Evolutionary conservation across 257 asterid species (phyloP).

Genomic region (Penstemon davidsonii): DNA sequence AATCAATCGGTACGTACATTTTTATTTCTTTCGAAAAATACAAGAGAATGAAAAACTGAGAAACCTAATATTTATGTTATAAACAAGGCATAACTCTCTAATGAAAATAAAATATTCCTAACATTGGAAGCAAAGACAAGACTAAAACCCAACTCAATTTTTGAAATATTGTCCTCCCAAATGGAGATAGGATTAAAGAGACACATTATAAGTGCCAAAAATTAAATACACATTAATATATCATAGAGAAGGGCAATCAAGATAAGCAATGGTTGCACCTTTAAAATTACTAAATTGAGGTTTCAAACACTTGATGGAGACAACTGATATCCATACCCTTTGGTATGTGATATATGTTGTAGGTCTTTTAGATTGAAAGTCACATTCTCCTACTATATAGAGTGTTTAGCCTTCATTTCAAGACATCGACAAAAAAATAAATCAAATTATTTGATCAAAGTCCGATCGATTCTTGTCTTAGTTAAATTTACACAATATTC

Average conservation of each 20-base stretch:
- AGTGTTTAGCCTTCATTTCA: too few relatives aligned
- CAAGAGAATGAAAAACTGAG: too few relatives aligned
- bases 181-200: constrained; percentile 22
- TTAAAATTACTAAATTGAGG: constrained; percentile 24
- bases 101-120: too few relatives aligned
- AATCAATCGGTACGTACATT: too few relatives aligned
- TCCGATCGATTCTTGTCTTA: too few relatives aligned
- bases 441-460: too few relatives aligned
- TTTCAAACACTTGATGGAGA: constrained; percentile 24
- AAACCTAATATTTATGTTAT: too few relatives aligned
- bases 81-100: too few relatives aligned
- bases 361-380: constrained; percentile 23
- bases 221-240: background rate
- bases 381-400: constrained; percentile 30
- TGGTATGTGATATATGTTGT: constrained; percentile 20
- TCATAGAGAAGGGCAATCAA: constrained; percentile 27
- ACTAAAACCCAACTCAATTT: too few relatives aligned
- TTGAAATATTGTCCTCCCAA: constrained; percentile 19
- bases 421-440: background rate
- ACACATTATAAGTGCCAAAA: constrained; percentile 9
- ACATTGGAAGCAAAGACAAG: too few relatives aligned
- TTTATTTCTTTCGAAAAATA: too few relatives aligned
- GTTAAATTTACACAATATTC: too few relatives aligned
- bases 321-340: constrained; percentile 4
- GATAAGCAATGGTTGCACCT: constrained; percentile 22